Evolutionary conservation across 2,329 filamentous ascomycete genomes (phyloP), one percentile per base, ranked within the genome.

Genomic region (Alternaria sp.): DNA sequence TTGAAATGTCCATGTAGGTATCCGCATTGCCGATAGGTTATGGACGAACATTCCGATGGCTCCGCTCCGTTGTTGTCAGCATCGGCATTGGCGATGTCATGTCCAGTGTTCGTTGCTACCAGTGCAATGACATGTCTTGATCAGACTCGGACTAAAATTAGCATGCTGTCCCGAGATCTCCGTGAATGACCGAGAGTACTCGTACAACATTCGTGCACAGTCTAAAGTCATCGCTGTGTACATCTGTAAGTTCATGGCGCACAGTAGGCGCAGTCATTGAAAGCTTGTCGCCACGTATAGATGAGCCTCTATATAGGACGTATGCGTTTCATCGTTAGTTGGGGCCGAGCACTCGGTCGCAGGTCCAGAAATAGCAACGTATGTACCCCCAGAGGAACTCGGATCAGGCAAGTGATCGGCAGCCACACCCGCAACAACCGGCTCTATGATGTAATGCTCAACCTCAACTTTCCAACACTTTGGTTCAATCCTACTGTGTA

Each of bases 351-450:
- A 7, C 5, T n/a, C 44, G 29, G 36, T 48, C 21, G 44, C 44
- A 10, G 21, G 31, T 48, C 21, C 44, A 48, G 14, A 48, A 48
- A 48, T 48, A 36, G 44, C 31, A 48, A 48, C 3, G 26, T 36
- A 48, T 21, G 31, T 48, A 34, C 31, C 31, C 21, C 21, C 44
- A 31, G 44, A 48, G 8, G 13, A 10, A 10, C 44, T 48, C 44
- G 29, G 44, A 48, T 24, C 7, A 4, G 14, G 44, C 44, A 48
- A 21, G 31, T 34, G 44, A 48, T 48, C 44, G 31, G 44, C 44
- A 48, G 44, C 44, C 44, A 48, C 44, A 48, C 21, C 31, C 44
- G 44, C 17, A 31, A 48, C 44, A 48, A 24, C 44, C 44, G 29
- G 29, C 28, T 48, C 44, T 33, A 48, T 48, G 31, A 48, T 48